Evolutionary conservation across 129 eudicot species (phyloP).

Genomic region (Tanacetum coccineum): DNA sequence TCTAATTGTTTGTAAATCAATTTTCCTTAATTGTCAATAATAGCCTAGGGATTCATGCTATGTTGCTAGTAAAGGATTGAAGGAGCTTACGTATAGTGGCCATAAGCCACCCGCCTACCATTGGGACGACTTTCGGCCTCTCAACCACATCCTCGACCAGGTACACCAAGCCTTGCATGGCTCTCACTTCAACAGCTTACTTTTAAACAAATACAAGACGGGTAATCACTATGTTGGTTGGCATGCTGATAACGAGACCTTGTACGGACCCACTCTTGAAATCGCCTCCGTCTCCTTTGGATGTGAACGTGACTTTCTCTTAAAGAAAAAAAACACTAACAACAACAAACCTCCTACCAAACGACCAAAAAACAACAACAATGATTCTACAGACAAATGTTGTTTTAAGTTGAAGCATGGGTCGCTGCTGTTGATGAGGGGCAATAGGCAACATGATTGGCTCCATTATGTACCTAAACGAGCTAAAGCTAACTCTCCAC

Average conservation of each 20-base stretch:
- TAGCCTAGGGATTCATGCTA: slow-evolving; percentile 97
- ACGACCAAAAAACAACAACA: slow-evolving; percentile 40
- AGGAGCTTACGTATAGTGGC: slow-evolving; percentile 67
- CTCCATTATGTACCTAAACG: slow-evolving; percentile 93
- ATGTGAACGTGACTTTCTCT: slow-evolving; percentile 82
- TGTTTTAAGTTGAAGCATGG: slow-evolving; percentile 72
- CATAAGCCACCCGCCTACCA: slow-evolving; percentile 63
- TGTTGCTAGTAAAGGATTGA: slow-evolving; percentile 61
- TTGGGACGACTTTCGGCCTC: slow-evolving; percentile 90
- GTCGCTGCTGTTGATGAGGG: slow-evolving; percentile 83
- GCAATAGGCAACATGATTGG: slow-evolving; percentile 87
- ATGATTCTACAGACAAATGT: slow-evolving; percentile 34
- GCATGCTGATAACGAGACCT: slow-evolving; percentile 95
- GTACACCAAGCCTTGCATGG: slow-evolving; percentile 75
- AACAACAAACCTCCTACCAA: slow-evolving; percentile 48
- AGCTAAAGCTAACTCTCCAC: slow-evolving; percentile 49
- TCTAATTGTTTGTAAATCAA: no score
- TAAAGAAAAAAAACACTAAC: slow-evolving; percentile 65
- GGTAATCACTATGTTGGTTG: slow-evolving; percentile 93
- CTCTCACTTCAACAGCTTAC: slow-evolving; percentile 69
- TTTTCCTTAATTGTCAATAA: no score
- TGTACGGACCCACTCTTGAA: slow-evolving; percentile 82
- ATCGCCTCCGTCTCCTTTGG: slow-evolving; percentile 94
- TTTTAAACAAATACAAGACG: slow-evolving; percentile 75
- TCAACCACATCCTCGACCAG: slow-evolving; percentile 54